phyloP scores from a whole-genome alignment of 805 yeast species.

The Isabelozyma pseudorhagii region DNA sequence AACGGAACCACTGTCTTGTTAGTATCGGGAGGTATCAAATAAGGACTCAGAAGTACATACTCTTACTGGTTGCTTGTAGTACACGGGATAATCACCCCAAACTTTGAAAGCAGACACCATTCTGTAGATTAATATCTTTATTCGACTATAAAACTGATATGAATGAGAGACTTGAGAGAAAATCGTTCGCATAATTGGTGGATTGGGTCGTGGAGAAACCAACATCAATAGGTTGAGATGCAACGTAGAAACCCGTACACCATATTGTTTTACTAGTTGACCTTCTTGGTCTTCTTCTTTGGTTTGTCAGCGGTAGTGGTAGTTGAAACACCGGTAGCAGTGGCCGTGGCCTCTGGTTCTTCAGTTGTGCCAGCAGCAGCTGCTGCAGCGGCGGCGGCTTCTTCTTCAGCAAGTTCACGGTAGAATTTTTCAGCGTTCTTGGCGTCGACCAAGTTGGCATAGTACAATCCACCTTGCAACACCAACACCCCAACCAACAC shows the following conservation, averaged over 20 bases:
- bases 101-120: conserved; percentile 31
- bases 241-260: background rate
- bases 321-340: background rate
- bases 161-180: background rate
- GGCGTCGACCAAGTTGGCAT: conserved; percentile 64
- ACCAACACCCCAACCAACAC: conserved; percentile 75
- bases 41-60: conserved; percentile 38
- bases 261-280: background rate
- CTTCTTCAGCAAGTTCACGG: conserved; percentile 21
- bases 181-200: background rate
- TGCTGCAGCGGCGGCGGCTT: conserved; percentile 11
- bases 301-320: conserved; percentile 5
- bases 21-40: conserved; percentile 8
- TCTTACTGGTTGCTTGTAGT: conserved; percentile 60
- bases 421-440: conserved; percentile 31
- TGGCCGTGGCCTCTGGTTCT: conserved; percentile 2
- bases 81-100: conserved; percentile 53
- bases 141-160: background rate
- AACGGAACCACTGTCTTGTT: conserved; percentile 62
- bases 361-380: conserved; percentile 10
- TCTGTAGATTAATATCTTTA: background rate
- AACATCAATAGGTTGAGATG: background rate
- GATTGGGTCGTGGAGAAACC: background rate
- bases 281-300: conserved; percentile 9
- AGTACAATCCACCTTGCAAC: conserved; percentile 86